Percentiles rank a stretch among this genome's conserved stretches.
phyloP scores from a whole-genome alignment of 2,329 filamentous ascomycete species.

The Paecilomyces dactylethromorphus region DNA sequence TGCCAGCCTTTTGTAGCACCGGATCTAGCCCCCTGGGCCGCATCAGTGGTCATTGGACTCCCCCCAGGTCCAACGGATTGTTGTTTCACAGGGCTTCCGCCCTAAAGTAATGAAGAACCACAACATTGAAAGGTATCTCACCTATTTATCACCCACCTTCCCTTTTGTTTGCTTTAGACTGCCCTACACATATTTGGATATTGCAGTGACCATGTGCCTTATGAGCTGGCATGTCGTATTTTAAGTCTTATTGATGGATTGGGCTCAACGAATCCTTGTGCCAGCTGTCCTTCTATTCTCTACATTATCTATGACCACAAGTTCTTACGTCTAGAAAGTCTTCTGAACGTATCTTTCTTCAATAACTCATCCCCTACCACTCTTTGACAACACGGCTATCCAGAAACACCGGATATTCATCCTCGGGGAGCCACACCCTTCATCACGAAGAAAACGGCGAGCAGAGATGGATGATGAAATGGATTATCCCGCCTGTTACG shows the following conservation, averaged over 20 bases:
- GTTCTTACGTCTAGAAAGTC: constrained; percentile 8
- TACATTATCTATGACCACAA: constrained; percentile 16
- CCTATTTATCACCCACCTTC: constrained; percentile 7
- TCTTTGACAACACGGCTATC: not conserved
- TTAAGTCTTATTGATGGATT: constrained; percentile 6
- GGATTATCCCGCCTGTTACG: not conserved
- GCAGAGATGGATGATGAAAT: not conserved
- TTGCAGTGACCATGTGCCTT: constrained; percentile 19
- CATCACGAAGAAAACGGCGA: not conserved
- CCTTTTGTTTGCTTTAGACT: constrained; percentile 14
- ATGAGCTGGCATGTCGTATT: constrained; percentile 15
- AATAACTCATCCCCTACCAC: not conserved
- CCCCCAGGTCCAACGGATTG: constrained; percentile 17
- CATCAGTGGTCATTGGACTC: constrained; percentile 21
- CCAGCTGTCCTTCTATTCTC: constrained; percentile 7
- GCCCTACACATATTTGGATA: constrained; percentile 14
- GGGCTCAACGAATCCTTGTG: constrained; percentile 2
- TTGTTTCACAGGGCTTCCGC: constrained; percentile 23
- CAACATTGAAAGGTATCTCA: constrained; percentile 2
- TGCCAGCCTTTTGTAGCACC: constrained; percentile 21
- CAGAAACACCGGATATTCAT: not conserved
- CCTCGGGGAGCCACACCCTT: not conserved
- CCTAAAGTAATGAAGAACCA: constrained; percentile 15
- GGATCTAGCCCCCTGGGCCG: constrained; percentile 18
- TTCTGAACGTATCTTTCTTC: not conserved